phyloP scores from a whole-genome alignment of 257 asterid genomes.

The Galeopsis tetrahit region DNA sequence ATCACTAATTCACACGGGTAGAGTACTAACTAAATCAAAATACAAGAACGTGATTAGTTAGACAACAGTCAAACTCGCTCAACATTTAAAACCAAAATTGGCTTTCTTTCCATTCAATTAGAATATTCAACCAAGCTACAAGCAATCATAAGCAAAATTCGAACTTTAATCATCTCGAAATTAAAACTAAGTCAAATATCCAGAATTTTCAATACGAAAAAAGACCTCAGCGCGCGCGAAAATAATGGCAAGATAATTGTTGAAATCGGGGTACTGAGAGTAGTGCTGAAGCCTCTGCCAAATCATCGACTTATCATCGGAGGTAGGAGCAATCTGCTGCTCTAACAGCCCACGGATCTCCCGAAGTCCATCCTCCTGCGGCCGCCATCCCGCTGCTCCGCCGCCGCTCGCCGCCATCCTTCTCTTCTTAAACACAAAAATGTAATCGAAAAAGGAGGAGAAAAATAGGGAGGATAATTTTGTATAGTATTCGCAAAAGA shows the following conservation, averaged over 20 bases:
- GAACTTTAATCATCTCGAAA: not conserved
- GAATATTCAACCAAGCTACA: slow-evolving; percentile 16
- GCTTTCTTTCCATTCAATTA: slow-evolving; percentile 3
- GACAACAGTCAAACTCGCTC: slow-evolving; percentile 4
- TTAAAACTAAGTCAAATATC: not conserved
- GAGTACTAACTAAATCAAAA: not conserved
- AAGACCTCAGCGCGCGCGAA: slow-evolving; percentile 88
- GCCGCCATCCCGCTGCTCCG: slow-evolving; percentile 67
- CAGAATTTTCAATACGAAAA: slow-evolving; percentile 7
- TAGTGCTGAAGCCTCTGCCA: slow-evolving; percentile 89
- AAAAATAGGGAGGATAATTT: not conserved
- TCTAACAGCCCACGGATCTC: slow-evolving; percentile 95
- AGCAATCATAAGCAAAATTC: slow-evolving; percentile 6
- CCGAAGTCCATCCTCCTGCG: slow-evolving; percentile 82
- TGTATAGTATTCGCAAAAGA: not conserved
- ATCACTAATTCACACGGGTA: not conserved
- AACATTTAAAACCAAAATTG: slow-evolving; percentile 5
- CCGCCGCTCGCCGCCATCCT: slow-evolving; percentile 56
- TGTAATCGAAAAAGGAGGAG: not conserved
- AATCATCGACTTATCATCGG: slow-evolving; percentile 80
- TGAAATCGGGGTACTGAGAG: slow-evolving; percentile 94
- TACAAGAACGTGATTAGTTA: not conserved
- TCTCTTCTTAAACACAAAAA: not conserved
- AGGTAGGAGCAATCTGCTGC: slow-evolving; percentile 85
- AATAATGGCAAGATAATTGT: slow-evolving; percentile 87